Conservation (phyloP, 176 grass and related monocot species). For the Oryza nivara region DNA sequence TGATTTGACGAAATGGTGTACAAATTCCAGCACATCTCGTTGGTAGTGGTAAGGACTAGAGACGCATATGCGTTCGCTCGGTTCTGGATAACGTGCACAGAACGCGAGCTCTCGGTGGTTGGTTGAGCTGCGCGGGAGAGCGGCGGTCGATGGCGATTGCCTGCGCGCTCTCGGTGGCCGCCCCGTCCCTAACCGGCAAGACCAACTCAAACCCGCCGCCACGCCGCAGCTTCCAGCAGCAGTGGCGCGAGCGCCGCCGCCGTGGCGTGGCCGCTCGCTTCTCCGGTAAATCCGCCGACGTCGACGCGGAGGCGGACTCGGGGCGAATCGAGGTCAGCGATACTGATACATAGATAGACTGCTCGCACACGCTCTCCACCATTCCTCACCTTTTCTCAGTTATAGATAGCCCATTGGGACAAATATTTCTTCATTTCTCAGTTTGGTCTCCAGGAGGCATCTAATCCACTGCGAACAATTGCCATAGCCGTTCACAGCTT, state of each 20-base stretch:
- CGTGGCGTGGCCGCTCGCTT: not conserved
- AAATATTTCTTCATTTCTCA: no score
- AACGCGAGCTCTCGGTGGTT: no score
- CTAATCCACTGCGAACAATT: no score
- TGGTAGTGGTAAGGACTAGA: no score
- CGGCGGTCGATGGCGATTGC: slow-evolving; percentile 26
- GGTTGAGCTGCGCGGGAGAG: no score
- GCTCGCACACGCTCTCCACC: no score
- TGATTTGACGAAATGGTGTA: not conserved
- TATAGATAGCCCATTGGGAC: no score
- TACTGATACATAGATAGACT: no score
- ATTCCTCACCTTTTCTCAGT: no score
- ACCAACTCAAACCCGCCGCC: not conserved
- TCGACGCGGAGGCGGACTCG: not conserved
- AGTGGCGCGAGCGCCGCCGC: not conserved
- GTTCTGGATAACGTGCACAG: not conserved
- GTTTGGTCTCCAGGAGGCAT: no score
- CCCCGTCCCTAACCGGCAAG: not conserved
- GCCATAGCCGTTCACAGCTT: no score
- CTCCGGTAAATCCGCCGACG: slow-evolving; percentile 14
- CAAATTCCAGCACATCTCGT: no score
- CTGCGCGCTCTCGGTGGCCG: slow-evolving; percentile 21
- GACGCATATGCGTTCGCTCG: not conserved
- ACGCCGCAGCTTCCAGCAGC: not conserved
- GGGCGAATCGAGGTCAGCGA: not conserved